phyloP scores from a whole-genome alignment of 345 rosid species.

The Gynandropsis gynandra region DNA sequence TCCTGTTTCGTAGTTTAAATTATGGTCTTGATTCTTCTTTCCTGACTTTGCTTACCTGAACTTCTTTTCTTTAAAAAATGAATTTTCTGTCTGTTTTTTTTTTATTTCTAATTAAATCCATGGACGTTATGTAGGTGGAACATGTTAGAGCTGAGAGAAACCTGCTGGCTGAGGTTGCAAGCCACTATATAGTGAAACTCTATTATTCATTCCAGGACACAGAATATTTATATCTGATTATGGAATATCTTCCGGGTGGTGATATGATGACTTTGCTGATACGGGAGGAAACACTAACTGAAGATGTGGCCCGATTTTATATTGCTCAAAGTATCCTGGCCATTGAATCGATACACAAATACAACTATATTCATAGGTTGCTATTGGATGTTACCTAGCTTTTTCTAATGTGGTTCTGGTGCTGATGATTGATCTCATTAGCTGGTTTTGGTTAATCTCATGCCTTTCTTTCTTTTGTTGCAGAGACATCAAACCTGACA shows the following conservation, averaged over 20 bases:
- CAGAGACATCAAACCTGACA: conserved; percentile 96
- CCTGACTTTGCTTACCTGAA: conserved; percentile 2
- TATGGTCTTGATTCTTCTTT: background rate
- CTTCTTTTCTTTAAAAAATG: background rate
- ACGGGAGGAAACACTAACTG: conserved; percentile 84
- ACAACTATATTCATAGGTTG: conserved; percentile 91
- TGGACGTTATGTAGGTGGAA: conserved; percentile 57
- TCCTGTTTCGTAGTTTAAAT: background rate
- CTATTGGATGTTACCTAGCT: conserved; percentile 21
- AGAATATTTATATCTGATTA: conserved; percentile 81
- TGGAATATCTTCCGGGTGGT: conserved; percentile 98
- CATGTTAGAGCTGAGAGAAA: conserved; percentile 99
- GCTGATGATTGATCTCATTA: conserved; percentile 9
- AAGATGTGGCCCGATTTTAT: conserved; percentile 78
- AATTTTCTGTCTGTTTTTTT: conserved; percentile 8
- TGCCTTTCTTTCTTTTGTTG: conserved; percentile 18
- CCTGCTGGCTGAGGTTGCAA: conserved; percentile 92
- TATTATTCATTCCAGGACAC: conserved; percentile 94
- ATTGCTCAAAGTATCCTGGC: conserved; percentile 95
- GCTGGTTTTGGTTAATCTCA: conserved; percentile 10
- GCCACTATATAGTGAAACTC: conserved; percentile 93
- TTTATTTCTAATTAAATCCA: conserved; percentile 8
- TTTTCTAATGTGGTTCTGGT: conserved; percentile 12
- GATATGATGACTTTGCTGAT: conserved; percentile 95
- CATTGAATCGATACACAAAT: conserved; percentile 89